phyloP scores from a whole-genome alignment of 371 early-diverging fungal genomes.

The Syncephalastrum sp. region DNA sequence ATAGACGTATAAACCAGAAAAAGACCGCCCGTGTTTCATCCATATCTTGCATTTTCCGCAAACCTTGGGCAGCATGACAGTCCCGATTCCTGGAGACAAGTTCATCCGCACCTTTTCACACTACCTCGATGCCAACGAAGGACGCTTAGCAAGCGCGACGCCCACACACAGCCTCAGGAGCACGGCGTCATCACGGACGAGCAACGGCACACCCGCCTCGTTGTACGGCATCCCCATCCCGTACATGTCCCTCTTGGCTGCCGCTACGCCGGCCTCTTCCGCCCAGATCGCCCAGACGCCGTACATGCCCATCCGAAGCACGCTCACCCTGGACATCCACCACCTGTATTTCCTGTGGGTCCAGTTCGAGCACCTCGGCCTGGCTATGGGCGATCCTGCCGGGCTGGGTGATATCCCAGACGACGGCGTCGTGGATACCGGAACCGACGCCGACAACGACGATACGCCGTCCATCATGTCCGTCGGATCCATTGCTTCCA shows the following conservation, averaged over 20 bases:
- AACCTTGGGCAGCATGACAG: slow-evolving; percentile 21
- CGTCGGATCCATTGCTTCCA: slow-evolving; percentile 51
- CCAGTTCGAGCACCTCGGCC: slow-evolving; percentile 59
- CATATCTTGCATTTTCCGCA: too few species aligned
- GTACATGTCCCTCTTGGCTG: slow-evolving; percentile 48
- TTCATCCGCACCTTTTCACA: slow-evolving; percentile 60
- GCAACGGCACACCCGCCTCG: slow-evolving; percentile 24
- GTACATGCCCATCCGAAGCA: slow-evolving; percentile 39
- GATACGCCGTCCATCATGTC: slow-evolving; percentile 52
- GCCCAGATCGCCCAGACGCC: slow-evolving; percentile 28
- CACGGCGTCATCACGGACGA: slow-evolving; percentile 19
- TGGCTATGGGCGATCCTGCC: slow-evolving; percentile 51
- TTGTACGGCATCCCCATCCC: slow-evolving; percentile 28
- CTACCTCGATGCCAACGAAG: slow-evolving; percentile 58
- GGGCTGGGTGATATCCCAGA: slow-evolving; percentile 26
- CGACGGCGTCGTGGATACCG: slow-evolving; percentile 32
- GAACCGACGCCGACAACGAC: slow-evolving; percentile 30
- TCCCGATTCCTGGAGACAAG: slow-evolving; percentile 50
- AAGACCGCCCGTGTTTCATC: too few species aligned
- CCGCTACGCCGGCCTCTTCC: slow-evolving; percentile 36
- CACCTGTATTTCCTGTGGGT: slow-evolving; percentile 60
- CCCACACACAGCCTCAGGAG: slow-evolving; percentile 17
- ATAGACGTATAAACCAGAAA: too few species aligned
- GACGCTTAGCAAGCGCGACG: slow-evolving; percentile 18
- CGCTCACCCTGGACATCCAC: slow-evolving; percentile 56